Conservation (phyloP, 2,329 filamentous ascomycete species). For the Trichoderma lentiforme region DNA sequence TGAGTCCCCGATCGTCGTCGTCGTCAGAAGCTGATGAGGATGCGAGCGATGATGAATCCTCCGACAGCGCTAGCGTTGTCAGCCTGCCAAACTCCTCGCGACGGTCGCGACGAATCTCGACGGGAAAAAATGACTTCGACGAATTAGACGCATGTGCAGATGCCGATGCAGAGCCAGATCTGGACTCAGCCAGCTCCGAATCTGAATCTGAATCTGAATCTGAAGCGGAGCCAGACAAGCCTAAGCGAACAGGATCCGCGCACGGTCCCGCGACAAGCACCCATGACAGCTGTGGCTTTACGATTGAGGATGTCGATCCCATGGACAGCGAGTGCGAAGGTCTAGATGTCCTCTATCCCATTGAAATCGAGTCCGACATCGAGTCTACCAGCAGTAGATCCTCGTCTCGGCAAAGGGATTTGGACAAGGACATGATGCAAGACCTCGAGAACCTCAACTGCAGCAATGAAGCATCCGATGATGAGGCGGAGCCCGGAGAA, state of each 20-base stretch:
- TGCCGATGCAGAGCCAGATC: slow-evolving; percentile 25
- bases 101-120: slow-evolving; percentile 19
- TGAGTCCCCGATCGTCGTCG: slow-evolving; percentile 38
- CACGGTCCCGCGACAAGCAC: slow-evolving; percentile 17
- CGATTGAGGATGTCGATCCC: slow-evolving; percentile 47
- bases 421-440: slow-evolving; percentile 44
- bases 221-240: slow-evolving; percentile 20
- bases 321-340: slow-evolving; percentile 45
- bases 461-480: slow-evolving; percentile 37
- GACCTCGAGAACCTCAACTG: slow-evolving; percentile 46
- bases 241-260: slow-evolving; percentile 7
- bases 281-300: slow-evolving; percentile 31
- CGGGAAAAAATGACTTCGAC: slow-evolving; percentile 14
- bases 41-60: slow-evolving; percentile 29
- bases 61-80: slow-evolving; percentile 28
- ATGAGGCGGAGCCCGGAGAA: slow-evolving; percentile 34
- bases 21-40: slow-evolving; percentile 24
- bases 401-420: slow-evolving; percentile 36
- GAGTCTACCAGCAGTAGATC: slow-evolving; percentile 35
- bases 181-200: slow-evolving; percentile 9
- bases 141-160: slow-evolving; percentile 21
- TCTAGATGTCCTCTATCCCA: slow-evolving; percentile 42
- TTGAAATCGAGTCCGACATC: slow-evolving; percentile 41
- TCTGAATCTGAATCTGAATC: slow-evolving; percentile 14
- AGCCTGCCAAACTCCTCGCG: slow-evolving; percentile 26